Evolutionary conservation across 2,329 filamentous ascomycete genomes (phyloP), one percentile per base, ranked within the genome.

Genomic region (Aspergillus candidus): DNA sequence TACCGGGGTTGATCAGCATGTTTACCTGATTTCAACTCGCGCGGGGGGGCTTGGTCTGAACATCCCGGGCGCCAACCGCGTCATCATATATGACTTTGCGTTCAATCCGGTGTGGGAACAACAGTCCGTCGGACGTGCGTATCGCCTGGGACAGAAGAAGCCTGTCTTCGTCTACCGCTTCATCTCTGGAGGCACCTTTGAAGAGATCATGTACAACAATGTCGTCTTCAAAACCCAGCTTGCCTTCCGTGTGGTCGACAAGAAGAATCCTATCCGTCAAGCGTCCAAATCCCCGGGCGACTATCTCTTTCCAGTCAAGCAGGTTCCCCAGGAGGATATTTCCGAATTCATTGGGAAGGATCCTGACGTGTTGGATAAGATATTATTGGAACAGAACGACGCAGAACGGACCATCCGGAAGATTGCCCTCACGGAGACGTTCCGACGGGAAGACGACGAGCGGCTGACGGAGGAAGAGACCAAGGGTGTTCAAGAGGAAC

Each of bases 11-110:
- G 74, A 81, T 17, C 45, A 62, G 2, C 57, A 71, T 13, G 73
- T 94, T 1, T 87, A 87, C 58, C 70, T 96, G 2, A 88, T 95
- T 44, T 94, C 88, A 0, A 95, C 88, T 1, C 81, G 67, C 47
- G 88, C 90, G 7, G 90, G 89, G 15, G 88, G 88, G 0, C 70
- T 89, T 1, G 90, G 90, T 0, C 72, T 95, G 39, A 96, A 96
- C 52, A 84, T 96, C 11, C 79, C 80, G 33, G 83, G 84, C 1
- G 90, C 90, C 1, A 95, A 89, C 60, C 80, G 90, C 14, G 86
- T 95, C 1, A 77, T 96, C 14, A 84, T 96, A 14, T 85, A 94
- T 44, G 90, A 96, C 61, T 88, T 85, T 58, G 74, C 76, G 48
- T 95, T 83, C 68, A 93, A 90, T 51, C 90, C 90, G 0, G 77